Evolutionary conservation across 306 rosid genomes (phyloP), one percentile per base, ranked within the genome.

Genomic region (Clitoria ternatea): DNA sequence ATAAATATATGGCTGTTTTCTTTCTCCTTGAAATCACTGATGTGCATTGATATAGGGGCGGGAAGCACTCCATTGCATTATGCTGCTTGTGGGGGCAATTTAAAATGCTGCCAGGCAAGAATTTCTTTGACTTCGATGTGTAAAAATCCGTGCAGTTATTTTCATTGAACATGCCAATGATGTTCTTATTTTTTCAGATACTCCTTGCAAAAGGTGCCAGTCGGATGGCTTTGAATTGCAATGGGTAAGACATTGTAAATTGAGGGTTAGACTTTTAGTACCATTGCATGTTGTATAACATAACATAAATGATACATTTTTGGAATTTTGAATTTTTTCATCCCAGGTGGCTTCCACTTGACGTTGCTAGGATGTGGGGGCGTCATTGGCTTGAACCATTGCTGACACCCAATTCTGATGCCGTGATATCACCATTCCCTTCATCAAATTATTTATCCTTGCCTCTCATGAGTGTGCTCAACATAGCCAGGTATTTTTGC

Each of bases 31-130:
- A 79, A 36, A 62, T 64, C 11, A 61, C 74, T 48, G 30, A 67
- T 42, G 20, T 48, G 30, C 49, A 55, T 79, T 79, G 37, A 35
- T 85, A 71, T 60, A 95, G 99, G 96, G 72, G 96, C 97, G 8
- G 99, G 99, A 83, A 95, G 99, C 85, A 89, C 92, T 77, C 91
- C 99, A 23, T 79, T 95, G 87, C 99, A 95, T 79, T 95, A 91
- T 76, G 99, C 99, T 74, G 97, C 99, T 70, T 91, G 92, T 80
- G 99, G 99, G 73, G 99, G 99, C 22, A 95, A 91, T 77, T 81
- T 89, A 73, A 95, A 91, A 77, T 91, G 99, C 73, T 95, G 97
- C 55, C 97, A 95, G 96, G 99, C 72, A 95, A 87, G 90, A 81
- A 30, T 56, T 52, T 48, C 57, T 19, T 70, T 17, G 18, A 13